These are phyloP conservation scores for Linnemannia elongata DNA, from an alignment of 192 early-diverging fungal genomes.

Conservation along the genomic window DNA sequence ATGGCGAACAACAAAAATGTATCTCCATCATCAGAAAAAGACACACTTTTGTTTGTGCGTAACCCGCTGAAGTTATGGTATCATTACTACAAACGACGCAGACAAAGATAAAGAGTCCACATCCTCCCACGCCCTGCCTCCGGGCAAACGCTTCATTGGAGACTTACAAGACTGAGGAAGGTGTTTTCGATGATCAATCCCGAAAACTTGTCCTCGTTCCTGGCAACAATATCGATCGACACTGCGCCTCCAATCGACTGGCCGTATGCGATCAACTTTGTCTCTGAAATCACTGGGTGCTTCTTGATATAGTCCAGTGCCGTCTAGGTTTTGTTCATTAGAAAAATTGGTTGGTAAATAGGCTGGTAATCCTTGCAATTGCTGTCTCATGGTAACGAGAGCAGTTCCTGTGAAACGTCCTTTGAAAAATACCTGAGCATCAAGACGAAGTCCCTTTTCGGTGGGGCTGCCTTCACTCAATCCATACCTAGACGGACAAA, in stretches of 20 bases:
- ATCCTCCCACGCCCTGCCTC: not conserved
- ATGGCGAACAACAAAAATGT: too few species aligned
- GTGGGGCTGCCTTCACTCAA: slow-evolving; percentile 86
- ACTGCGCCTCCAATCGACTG: slow-evolving; percentile 99
- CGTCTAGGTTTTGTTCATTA: slow-evolving; percentile 62
- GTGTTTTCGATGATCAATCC: slow-evolving; percentile 96
- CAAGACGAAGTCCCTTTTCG: slow-evolving; percentile 90
- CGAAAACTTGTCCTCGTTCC: slow-evolving; percentile 80
- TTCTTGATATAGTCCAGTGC: slow-evolving; percentile 86
- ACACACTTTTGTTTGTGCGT: too few species aligned
- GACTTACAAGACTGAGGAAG: slow-evolving; percentile 84
- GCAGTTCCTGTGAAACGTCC: not conserved
- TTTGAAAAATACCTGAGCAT: slow-evolving; percentile 75
- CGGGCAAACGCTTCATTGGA: not conserved
- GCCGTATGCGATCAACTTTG: slow-evolving; percentile 90
- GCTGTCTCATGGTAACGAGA: not conserved
- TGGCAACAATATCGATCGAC: slow-evolving; percentile 86
- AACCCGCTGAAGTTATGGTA: too few species aligned
- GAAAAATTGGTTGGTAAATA: not conserved
- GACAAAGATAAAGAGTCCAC: too few species aligned
- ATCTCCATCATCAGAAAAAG: too few species aligned
- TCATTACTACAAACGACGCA: too few species aligned
- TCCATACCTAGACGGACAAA: slow-evolving; percentile 76
- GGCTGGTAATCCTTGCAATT: not conserved
- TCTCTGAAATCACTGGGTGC: slow-evolving; percentile 79